Percentiles rank a stretch among this genome's conserved stretches.
Evolutionary conservation across 2,329 filamentous ascomycete species (phyloP).

Genomic region (Cladosporium sp.): DNA sequence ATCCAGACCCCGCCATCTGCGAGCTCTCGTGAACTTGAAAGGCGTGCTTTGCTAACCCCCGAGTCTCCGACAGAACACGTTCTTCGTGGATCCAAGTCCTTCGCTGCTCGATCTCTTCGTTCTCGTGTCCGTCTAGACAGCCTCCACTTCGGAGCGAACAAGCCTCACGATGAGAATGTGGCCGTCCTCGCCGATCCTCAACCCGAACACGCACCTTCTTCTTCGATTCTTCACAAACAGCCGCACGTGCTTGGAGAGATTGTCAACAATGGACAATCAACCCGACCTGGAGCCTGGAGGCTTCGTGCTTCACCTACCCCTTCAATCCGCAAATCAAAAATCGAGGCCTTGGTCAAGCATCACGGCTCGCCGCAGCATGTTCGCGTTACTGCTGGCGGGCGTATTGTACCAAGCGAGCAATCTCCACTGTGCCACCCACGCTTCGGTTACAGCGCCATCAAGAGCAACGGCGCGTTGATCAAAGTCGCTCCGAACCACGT

Average conservation of each 20-base stretch:
- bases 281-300: constrained; percentile 19
- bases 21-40: background rate
- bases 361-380: constrained; percentile 47
- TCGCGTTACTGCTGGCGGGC: constrained; percentile 47
- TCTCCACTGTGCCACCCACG: constrained; percentile 34
- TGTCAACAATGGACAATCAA: constrained; percentile 26
- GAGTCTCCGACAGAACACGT: constrained; percentile 30
- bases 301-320: constrained; percentile 41
- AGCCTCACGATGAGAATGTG: constrained; percentile 28
- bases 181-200: constrained; percentile 17
- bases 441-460: constrained; percentile 33
- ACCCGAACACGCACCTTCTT: constrained; percentile 12
- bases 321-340: constrained; percentile 45
- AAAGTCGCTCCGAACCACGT: constrained; percentile 32
- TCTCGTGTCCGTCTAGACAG: constrained; percentile 26
- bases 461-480: constrained; percentile 32
- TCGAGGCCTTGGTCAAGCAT: constrained; percentile 44
- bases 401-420: constrained; percentile 44
- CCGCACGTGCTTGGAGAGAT: constrained; percentile 28
- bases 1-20: constrained; percentile 17
- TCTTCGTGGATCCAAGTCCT: constrained; percentile 32
- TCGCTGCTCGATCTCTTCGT: constrained; percentile 30
- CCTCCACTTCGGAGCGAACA: constrained; percentile 24
- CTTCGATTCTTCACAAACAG: constrained; percentile 9
- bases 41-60: constrained; percentile 14